Evolutionary conservation across 2,329 filamentous ascomycete genomes (phyloP), one percentile per base, ranked within the genome.

Genomic region (Amesomyces nigricolor): DNA sequence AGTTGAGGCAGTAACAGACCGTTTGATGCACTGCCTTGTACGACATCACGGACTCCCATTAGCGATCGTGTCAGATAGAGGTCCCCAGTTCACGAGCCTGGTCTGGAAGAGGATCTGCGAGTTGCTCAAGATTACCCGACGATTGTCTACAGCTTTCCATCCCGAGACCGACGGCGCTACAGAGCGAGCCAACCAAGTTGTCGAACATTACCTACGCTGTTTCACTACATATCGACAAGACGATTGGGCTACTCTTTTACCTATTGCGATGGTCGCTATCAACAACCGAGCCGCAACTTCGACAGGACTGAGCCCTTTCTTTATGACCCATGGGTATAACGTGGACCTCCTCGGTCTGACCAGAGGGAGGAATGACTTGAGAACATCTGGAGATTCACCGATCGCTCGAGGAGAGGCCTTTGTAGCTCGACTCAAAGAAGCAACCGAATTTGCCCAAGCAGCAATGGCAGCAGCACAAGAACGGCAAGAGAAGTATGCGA

Each of bases 191-290:
- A 53, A 53, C n/a, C 43, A 53, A 16, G 51, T 30, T 4, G 1
- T 53, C 2, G 44, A 53, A 13, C 13, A 53, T 4, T 53, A 53
- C 44, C 45, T 53, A 5, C 26, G 44, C 16, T 53, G 7, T 37
- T 53, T 43, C 7, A 48, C 44, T 1, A 53, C 44, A 2, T 53
- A 47, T 9, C 43, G 16, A 26, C 51, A 53, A 29, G 29, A 53
- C n/a, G 38, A 53, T 26, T 53, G 8, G 51, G 44, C 37, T 3
- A 13, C 10, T 14, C 29, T 48, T 4, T 39, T 54, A 2, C 38
- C 39, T 2, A 6, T 35, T 2, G 46, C 38, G 6, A 54, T 54
- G 39, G 16, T 54, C n/a, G 45, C 52, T 14, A 37, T 54, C n/a
- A 54, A 54, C 37, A 54, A 54, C 38, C 29, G 46, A 4, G 7